A percentile compares a stretch with the other conserved stretches of the same genome.
These are phyloP conservation scores for Solanum ossicruentum DNA, from an alignment of 257 asterid species.

Conservation along the genomic window DNA sequence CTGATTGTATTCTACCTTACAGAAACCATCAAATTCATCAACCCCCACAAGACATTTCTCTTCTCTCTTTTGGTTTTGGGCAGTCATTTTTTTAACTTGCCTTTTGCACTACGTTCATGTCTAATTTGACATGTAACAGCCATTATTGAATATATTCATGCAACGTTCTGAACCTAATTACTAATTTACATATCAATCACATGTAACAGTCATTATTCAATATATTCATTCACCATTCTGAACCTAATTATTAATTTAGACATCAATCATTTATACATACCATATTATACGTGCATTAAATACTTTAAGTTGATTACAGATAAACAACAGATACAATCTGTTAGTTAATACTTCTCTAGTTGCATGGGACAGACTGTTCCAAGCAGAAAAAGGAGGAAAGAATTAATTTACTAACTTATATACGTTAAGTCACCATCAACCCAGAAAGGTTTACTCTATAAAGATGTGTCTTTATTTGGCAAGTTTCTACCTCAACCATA, in stretches of 20 bases:
- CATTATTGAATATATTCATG: neutral
- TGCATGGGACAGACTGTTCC: neutral
- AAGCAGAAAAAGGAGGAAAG: neutral
- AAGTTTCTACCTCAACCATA: neutral
- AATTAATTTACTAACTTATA: neutral
- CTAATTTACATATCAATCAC: neutral
- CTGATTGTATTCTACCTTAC: neutral
- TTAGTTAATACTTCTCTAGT: neutral
- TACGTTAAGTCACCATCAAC: neutral
- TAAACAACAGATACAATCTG: neutral
- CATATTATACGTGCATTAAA: neutral
- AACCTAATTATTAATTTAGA: neutral
- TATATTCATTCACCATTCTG: neutral
- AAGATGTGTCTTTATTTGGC: neutral
- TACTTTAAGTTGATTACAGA: neutral
- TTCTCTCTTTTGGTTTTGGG: neutral
- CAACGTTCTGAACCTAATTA: neutral
- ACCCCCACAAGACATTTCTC: neutral
- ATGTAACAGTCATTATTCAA: neutral
- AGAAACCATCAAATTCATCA: neutral
- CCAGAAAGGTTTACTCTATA: neutral
- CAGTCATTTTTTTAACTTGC: neutral
- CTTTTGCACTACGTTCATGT: neutral
- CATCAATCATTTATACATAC: neutral
- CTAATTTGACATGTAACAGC: neutral